Evolutionary conservation across 352 stramenopile species (phyloP).

Genomic region (Globisporangium emineosum): DNA sequence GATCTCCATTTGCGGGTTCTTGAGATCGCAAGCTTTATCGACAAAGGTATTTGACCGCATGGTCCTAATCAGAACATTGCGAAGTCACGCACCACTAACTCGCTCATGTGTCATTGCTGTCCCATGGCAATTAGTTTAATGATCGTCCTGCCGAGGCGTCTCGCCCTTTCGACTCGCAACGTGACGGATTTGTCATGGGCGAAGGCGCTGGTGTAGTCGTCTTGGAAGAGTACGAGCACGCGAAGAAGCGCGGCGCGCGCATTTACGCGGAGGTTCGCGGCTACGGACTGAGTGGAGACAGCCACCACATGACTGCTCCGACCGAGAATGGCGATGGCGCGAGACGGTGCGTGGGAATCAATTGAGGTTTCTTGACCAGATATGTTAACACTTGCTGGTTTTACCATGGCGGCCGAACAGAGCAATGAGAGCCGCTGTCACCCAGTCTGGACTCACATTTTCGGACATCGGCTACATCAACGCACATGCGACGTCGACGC

Average conservation of each 20-base stretch:
- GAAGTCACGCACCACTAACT: neutral
- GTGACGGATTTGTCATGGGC: conserved; percentile 98
- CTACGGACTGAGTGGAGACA: conserved; percentile 95
- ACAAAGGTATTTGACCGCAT: conserved; percentile 55
- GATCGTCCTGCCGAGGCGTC: conserved; percentile 87
- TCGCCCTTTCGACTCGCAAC: conserved; percentile 93
- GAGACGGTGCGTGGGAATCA: conserved; percentile 25
- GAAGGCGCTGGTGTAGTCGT: conserved; percentile 73
- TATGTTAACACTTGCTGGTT: too few relatives aligned
- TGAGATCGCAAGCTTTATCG: conserved; percentile 93
- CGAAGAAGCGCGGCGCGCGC: conserved; percentile 86
- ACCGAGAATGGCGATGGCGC: conserved; percentile 67
- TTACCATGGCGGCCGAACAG: conserved; percentile 22
- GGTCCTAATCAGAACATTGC: neutral
- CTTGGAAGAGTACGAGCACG: conserved; percentile 89
- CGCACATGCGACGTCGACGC: conserved; percentile 97
- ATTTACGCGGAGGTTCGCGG: conserved; percentile 95
- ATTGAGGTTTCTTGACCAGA: too few relatives aligned
- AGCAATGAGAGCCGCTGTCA: conserved; percentile 92
- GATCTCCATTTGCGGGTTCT: conserved; percentile 94
- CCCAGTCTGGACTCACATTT: conserved; percentile 61
- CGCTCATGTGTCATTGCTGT: neutral
- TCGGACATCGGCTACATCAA: conserved; percentile 97
- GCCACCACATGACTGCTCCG: conserved; percentile 90
- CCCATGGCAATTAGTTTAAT: conserved; percentile 79